These are phyloP conservation scores for Lunasporangiospora selenospora DNA, from an alignment of 192 early-diverging fungal genomes.

Conservation along the genomic window DNA sequence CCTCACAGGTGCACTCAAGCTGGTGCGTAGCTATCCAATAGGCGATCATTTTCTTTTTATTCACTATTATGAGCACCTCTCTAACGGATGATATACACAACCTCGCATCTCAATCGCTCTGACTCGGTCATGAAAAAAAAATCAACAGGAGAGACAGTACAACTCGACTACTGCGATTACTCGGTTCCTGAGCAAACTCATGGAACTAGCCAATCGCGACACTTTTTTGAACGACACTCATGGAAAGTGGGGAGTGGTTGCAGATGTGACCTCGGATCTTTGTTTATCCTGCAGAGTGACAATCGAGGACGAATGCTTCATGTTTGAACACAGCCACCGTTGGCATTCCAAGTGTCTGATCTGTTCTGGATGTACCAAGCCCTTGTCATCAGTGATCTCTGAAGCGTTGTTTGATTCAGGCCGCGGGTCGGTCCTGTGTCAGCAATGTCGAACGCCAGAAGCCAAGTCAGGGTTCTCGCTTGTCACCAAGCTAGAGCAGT, in stretches of 20 bases:
- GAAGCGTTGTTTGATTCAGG: conserved; percentile 59
- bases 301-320: conserved; percentile 90
- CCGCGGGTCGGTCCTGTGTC: conserved; percentile 55
- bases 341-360: conserved; percentile 88
- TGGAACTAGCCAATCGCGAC: conserved; percentile 66
- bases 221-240: conserved; percentile 27
- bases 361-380: conserved; percentile 73
- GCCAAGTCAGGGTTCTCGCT: conserved; percentile 62
- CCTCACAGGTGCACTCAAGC: conserved; percentile 83
- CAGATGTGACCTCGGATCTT: conserved; percentile 76
- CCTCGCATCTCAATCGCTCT: neutral
- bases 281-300: conserved; percentile 80
- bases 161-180: conserved; percentile 57
- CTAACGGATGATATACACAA: neutral
- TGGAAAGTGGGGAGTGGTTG: conserved; percentile 56
- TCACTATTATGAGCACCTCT: neutral
- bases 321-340: conserved; percentile 62
- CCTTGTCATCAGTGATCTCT: conserved; percentile 49
- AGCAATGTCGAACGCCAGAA: conserved; percentile 56
- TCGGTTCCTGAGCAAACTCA: conserved; percentile 81
- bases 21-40: conserved; percentile 63
- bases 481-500: conserved; percentile 91
- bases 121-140: neutral
- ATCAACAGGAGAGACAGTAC: conserved; percentile 65
- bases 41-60: conserved; percentile 23